phyloP scores from a whole-genome alignment of 768 basidiomycete species.

The Mycena floridula region DNA sequence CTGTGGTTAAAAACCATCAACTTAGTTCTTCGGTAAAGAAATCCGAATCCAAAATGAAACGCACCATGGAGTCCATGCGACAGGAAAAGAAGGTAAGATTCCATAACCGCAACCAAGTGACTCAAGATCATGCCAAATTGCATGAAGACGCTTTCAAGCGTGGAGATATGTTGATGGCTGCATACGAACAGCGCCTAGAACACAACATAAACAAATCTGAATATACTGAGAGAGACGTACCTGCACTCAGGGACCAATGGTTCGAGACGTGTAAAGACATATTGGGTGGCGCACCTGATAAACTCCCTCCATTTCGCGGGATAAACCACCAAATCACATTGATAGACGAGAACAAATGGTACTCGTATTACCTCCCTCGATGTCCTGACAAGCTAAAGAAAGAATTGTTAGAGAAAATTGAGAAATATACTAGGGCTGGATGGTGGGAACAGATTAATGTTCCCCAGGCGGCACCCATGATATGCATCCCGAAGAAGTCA shows the following conservation, averaged over 20 bases:
- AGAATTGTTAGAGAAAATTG: not conserved
- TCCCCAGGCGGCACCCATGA: too few species aligned
- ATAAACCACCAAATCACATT: not conserved
- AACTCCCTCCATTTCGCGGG: not conserved
- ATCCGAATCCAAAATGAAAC: not conserved
- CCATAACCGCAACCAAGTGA: too few species aligned
- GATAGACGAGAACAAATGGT: not conserved
- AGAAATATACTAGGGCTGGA: too few species aligned
- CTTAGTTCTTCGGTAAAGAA: not conserved
- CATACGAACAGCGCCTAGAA: not conserved
- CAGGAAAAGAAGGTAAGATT: too few species aligned
- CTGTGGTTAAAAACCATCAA: too few species aligned
- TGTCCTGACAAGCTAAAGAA: not conserved
- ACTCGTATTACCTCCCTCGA: not conserved
- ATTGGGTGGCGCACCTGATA: not conserved
- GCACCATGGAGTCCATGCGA: not conserved
- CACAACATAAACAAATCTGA: too few species aligned
- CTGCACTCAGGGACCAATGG: not conserved
- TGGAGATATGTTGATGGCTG: not conserved
- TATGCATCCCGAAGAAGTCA: too few species aligned
- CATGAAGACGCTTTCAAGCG: not conserved
- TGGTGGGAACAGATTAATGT: too few species aligned
- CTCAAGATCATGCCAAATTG: too few species aligned
- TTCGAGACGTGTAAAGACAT: not conserved
- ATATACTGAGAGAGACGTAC: too few species aligned